Evolutionary conservation across 768 basidiomycete species (phyloP), one percentile per base, ranked within the genome.

Genomic region (Suillus brevipes): DNA sequence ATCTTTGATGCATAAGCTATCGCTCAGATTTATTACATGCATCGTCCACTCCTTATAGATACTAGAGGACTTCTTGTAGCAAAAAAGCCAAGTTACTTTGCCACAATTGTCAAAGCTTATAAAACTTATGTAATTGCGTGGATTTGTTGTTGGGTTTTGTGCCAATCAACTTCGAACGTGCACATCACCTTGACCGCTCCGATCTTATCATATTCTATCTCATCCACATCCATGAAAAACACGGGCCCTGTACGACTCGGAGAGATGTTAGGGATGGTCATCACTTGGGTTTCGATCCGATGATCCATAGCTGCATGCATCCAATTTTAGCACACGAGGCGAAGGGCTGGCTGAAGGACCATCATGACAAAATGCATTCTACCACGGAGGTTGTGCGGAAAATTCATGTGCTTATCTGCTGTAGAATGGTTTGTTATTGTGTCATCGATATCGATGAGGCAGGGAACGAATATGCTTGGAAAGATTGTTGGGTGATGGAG

Each of bases 11-110:
- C 58, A 28, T 59, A 8, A 42, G 10, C 25, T 59, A 57, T 37
- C 36, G 12, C 38, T 42, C 25, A 58, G 56, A 40, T 58, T 40
- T 28, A 40, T 28, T 59, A 28, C 56, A 36, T 57, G 40, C 38
- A 31, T 59, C 57, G 37, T 38, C 40, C 58, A 38, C 28, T 59
- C 38, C 25, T 59, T 42, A 42, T 59, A 59, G 40, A 59, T 18
- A 40, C 38, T 42, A 40, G 25, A 59, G 38, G 57, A 59, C 57
- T 31, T 20, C 12, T 34, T 59, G 25, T 59, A 42, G 18, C 20
- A 37, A n/a, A 37, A 37, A 57, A 14, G 49, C n/a, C n/a, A 23
- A 14, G 56, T 8, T 2, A 36, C 34, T 36, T 36, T 36, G 34
- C 34, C 34, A 36, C 31, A 8, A 36, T 7, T 36, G 34, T 36